These are phyloP conservation scores for Eragrostis curvula DNA, from an alignment of 176 grass and related monocot species.

Conservation along the genomic window DNA sequence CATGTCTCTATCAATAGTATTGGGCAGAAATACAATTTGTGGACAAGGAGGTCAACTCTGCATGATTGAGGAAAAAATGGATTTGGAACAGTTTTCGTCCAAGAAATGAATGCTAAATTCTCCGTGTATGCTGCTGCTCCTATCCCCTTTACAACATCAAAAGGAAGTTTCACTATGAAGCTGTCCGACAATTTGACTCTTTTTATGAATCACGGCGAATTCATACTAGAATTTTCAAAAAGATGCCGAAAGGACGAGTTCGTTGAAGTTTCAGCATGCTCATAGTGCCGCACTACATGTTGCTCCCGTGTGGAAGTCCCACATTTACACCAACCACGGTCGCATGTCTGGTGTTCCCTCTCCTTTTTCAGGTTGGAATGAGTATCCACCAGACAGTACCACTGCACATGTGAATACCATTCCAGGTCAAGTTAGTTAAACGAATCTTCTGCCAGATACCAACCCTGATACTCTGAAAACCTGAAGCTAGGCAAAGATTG, in stretches of 20 bases:
- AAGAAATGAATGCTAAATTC: neutral
- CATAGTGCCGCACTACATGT: neutral
- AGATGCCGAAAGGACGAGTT: neutral
- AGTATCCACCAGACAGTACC: neutral
- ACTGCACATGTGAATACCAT: conserved; percentile 10
- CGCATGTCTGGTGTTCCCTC: conserved; percentile 20
- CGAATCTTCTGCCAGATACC: neutral
- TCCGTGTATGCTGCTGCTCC: neutral
- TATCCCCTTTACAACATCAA: neutral
- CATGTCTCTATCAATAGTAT: conserved; percentile 8
- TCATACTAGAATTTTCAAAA: conserved; percentile 13
- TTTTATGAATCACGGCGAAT: neutral
- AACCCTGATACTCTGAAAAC: conserved; percentile 4
- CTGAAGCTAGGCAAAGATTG: neutral
- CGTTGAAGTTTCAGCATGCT: conserved; percentile 14
- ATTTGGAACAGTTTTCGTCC: neutral
- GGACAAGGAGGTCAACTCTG: conserved; percentile 1
- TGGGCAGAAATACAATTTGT: conserved; percentile 4
- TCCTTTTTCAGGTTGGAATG: neutral
- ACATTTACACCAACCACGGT: conserved; percentile 46
- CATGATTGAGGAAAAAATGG: neutral
- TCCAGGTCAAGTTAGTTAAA: conserved; percentile 8
- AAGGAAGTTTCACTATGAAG: neutral
- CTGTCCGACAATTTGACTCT: neutral
- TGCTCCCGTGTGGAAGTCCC: neutral